Evolutionary conservation across 148 eudicot species (phyloP).

Genomic region (Persicaria tinctoria): DNA sequence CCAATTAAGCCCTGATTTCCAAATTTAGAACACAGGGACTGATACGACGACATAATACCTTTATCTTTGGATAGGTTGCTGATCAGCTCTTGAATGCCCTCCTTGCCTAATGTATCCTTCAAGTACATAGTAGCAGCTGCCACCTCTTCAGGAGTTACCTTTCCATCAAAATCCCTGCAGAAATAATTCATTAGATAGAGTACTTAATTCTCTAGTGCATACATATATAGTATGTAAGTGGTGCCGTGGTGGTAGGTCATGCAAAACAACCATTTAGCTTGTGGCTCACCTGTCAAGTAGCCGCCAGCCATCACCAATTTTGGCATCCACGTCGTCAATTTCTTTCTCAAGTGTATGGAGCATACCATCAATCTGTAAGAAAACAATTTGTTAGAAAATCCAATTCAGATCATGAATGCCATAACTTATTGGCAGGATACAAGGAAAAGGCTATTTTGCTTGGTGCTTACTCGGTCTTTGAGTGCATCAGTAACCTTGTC

Average conservation of each 20-base stretch:
- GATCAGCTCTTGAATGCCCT: slow-evolving; percentile 77
- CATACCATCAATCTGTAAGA: slow-evolving; percentile 77
- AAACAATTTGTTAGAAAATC: neutral
- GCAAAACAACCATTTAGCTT: neutral
- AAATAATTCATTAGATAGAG: neutral
- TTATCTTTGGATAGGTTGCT: slow-evolving; percentile 61
- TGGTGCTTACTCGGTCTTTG: slow-evolving; percentile 47
- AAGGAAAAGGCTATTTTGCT: slow-evolving; percentile 1
- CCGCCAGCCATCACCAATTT: slow-evolving; percentile 81
- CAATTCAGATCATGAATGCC: neutral
- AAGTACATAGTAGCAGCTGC: slow-evolving; percentile 72
- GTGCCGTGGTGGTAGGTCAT: neutral
- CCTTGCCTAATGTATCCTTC: slow-evolving; percentile 69
- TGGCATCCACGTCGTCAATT: slow-evolving; percentile 91
- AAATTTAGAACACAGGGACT: neutral
- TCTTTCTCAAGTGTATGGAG: slow-evolving; percentile 91
- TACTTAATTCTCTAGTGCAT: neutral
- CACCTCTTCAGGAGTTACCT: slow-evolving; percentile 84
- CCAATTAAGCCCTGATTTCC: neutral
- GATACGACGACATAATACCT: slow-evolving; percentile 29
- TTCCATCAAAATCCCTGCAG: slow-evolving; percentile 77
- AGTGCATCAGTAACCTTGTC: slow-evolving; percentile 73
- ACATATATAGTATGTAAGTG: neutral
- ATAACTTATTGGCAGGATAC: neutral
- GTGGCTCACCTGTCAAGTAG: slow-evolving; percentile 62